Base-by-base conservation (phyloP, 73 alveolate species). In the Paramecium sexaurelia region DNA sequence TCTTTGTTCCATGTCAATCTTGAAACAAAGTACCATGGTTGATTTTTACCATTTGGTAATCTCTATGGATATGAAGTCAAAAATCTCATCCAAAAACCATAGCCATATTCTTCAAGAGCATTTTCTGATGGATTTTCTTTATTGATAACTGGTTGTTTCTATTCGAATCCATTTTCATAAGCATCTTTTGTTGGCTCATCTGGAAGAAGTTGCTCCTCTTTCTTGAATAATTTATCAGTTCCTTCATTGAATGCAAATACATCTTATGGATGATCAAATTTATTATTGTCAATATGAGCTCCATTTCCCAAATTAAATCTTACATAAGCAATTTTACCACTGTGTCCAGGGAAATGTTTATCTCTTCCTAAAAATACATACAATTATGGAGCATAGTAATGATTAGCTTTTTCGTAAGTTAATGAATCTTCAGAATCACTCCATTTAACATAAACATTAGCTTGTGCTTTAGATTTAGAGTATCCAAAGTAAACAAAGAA, bases 51-150 rank as follows among this genome's bases (percentile, higher is more conserved):
- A 22, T n/a, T 33, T 15, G 55, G 45, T 22, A 39, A 45, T 41
- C 90, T 78, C 7, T 39, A 10, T 17, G 90, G 90, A 45, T 41
- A 78, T 3, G 55, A 24, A 43, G 90, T 78, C 26, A 78, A 45
- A 26, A 22, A 78, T 78, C 90, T 78, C 68, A 78, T 41, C 90
- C 90, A 78, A n/a, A 41, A 78, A 4, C 90, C 90, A 43, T 78
- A 78, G 6, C 90, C 90, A 78, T 78, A 78, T 41, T 39, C 68
- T 13, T 78, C 90, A 10, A 78, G 17, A 10, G 68, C 75, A 29
- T 78, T 78, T 41, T 78, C 68, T 5, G 33, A 19, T 78, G 75
- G 43, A 17, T 15, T 40, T 78, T 78, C 75, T 26, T 78, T 78
- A 78, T 78, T 61, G n/a, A 78, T 40, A 24, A 78, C 68, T 78